Conservation (phyloP, 2,329 filamentous ascomycete genomes). For the Ophiosphaerella narmari region DNA sequence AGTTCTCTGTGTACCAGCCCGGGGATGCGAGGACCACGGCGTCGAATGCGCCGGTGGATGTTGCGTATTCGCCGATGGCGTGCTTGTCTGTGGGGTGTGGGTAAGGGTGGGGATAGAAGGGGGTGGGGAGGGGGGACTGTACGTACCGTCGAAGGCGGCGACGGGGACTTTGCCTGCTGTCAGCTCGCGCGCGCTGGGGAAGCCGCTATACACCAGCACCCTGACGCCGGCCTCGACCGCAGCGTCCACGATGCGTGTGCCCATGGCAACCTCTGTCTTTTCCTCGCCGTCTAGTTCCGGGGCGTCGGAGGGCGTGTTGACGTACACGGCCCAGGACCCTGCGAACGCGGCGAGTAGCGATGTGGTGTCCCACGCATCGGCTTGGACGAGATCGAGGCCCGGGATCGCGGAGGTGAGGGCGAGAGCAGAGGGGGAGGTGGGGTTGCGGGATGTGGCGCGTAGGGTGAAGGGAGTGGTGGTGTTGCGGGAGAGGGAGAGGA, state of each 20-base stretch:
- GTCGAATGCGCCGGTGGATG: conserved; percentile 38
- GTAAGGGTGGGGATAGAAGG: background rate
- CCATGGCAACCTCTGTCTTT: conserved; percentile 21
- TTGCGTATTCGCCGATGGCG: conserved; percentile 47
- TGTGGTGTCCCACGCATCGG: conserved; percentile 26
- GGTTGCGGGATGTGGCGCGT: conserved; percentile 62
- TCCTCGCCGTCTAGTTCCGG: conserved; percentile 15
- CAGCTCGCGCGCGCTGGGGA: conserved; percentile 17
- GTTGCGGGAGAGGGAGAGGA: conserved; percentile 41
- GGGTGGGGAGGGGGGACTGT: background rate
- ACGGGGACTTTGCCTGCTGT: conserved; percentile 16
- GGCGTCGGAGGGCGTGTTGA: conserved; percentile 28
- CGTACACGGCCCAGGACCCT: conserved; percentile 25
- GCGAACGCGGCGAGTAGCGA: conserved; percentile 25
- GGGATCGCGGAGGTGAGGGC: conserved; percentile 36
- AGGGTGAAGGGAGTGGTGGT: conserved; percentile 49
- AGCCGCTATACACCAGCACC: conserved; percentile 24
- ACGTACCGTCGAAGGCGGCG: conserved; percentile 23
- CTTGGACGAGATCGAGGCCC: conserved; percentile 19
- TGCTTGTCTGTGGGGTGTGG: conserved; percentile 42
- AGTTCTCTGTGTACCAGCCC: conserved; percentile 53
- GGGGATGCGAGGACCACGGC: conserved; percentile 44
- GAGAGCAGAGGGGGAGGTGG: conserved; percentile 51
- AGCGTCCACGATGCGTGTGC: conserved; percentile 21
- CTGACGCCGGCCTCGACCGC: conserved; percentile 17